These are phyloP conservation scores for Dipodascus geniculatus DNA, from an alignment of 805 yeast genomes.

Conservation along the genomic window DNA sequence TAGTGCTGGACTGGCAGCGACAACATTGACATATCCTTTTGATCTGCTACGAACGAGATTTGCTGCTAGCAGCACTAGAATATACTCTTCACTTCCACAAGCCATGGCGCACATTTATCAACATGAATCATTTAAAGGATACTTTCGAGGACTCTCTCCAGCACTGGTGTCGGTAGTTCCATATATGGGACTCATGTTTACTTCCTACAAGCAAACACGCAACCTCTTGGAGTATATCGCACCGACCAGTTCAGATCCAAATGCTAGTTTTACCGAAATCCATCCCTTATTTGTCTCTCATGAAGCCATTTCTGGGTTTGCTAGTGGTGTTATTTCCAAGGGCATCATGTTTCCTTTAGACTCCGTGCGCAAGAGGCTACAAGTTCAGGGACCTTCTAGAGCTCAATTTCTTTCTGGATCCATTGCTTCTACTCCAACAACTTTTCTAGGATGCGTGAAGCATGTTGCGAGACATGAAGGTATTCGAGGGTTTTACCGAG, in stretches of 20 bases:
- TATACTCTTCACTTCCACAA: slow-evolving; percentile 19
- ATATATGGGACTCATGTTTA: slow-evolving; percentile 64
- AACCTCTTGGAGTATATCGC: slow-evolving; percentile 18
- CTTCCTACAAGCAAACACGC: slow-evolving; percentile 44
- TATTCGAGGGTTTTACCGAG: slow-evolving; percentile 56
- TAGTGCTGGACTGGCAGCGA: slow-evolving; percentile 64
- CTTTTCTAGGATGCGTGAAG: slow-evolving; percentile 19
- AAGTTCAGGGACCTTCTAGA: slow-evolving; percentile 37
- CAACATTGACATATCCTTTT: slow-evolving; percentile 71
- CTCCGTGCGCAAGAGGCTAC: slow-evolving; percentile 65
- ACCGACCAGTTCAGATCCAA: not conserved
- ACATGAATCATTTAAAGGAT: slow-evolving; percentile 35
- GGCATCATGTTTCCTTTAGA: slow-evolving; percentile 76
- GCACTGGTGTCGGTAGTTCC: slow-evolving; percentile 54
- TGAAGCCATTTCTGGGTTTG: slow-evolving; percentile 53
- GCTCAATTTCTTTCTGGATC: slow-evolving; percentile 11
- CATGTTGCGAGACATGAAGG: slow-evolving; percentile 48
- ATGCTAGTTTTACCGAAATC: slow-evolving; percentile 8
- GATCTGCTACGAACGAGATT: slow-evolving; percentile 82
- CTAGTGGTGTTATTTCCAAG: slow-evolving; percentile 71
- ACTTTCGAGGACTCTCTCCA: slow-evolving; percentile 38
- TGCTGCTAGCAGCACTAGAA: slow-evolving; percentile 38
- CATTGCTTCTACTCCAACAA: slow-evolving; percentile 18
- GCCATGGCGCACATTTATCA: slow-evolving; percentile 26
- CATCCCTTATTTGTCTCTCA: slow-evolving; percentile 15